Conservation (phyloP, 352 stramenopile genomes). For the Phytopythium delawarense region DNA sequence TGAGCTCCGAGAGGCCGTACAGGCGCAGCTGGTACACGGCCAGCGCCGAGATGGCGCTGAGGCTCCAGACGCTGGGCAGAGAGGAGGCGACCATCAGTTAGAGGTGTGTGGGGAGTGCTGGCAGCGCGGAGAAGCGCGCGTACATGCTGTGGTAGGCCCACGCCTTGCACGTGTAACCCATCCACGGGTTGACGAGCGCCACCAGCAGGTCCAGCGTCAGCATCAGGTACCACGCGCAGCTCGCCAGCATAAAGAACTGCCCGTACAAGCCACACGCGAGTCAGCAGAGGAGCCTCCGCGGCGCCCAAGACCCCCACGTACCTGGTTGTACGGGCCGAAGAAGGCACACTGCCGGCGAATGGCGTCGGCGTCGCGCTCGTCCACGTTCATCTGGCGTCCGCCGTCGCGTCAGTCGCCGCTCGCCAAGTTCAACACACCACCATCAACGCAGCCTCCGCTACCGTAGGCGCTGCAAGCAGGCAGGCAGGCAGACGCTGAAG, state of each 20-base stretch:
- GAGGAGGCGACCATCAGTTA: neutral
- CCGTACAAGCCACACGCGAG: neutral
- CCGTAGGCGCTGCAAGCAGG: too few relatives aligned
- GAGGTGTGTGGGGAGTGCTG: neutral
- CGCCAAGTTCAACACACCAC: too few relatives aligned
- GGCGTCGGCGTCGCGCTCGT: constrained; percentile 11
- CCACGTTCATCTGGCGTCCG: constrained; percentile 4
- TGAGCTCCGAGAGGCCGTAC: constrained; percentile 62
- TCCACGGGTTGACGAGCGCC: constrained; percentile 85
- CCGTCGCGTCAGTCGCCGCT: neutral
- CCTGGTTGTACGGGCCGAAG: constrained; percentile 65
- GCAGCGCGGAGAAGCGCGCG: constrained; percentile 3
- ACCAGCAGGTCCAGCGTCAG: constrained; percentile 79
- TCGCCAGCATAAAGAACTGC: constrained; percentile 73
- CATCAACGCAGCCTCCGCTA: neutral
- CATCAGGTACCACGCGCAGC: constrained; percentile 81
- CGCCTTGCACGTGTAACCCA: constrained; percentile 84
- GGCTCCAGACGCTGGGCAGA: constrained; percentile 52
- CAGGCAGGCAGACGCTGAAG: neutral
- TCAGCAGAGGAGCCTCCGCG: neutral
- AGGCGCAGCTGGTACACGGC: constrained; percentile 60
- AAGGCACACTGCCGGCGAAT: constrained; percentile 39
- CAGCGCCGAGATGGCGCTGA: constrained; percentile 56
- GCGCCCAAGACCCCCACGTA: constrained; percentile 1
- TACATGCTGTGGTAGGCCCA: constrained; percentile 84